These are phyloP conservation scores for Aspergillus sp. DNA, from an alignment of 2,329 filamentous ascomycete species.

Conservation along the genomic window DNA sequence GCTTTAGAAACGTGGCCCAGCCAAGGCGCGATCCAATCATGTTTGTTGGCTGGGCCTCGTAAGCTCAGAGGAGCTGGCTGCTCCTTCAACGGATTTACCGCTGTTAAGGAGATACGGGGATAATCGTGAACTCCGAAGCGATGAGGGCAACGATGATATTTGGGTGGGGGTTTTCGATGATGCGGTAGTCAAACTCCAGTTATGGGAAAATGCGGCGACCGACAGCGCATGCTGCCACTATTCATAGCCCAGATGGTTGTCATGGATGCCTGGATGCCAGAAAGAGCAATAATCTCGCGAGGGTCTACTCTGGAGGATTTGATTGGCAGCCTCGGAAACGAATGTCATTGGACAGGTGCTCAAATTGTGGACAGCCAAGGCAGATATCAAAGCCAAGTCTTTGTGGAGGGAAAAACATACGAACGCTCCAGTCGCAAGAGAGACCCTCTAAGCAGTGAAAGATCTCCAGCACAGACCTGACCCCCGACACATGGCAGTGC, in stretches of 20 bases:
- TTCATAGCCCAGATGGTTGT: too few relatives aligned
- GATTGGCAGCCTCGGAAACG: neutral
- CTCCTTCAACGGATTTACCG: neutral
- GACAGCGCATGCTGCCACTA: too few relatives aligned
- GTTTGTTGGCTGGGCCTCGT: neutral
- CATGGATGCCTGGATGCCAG: neutral
- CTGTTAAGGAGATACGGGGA: neutral
- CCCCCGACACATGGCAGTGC: neutral
- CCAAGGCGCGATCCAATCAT: too few relatives aligned
- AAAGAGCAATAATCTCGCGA: neutral
- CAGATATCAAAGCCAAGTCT: neutral
- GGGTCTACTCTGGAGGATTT: too few relatives aligned
- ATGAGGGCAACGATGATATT: neutral
- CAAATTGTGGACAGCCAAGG: neutral
- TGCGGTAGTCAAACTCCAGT: neutral
- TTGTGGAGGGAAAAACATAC: neutral
- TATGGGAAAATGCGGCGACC: too few relatives aligned
- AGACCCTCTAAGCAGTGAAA: neutral
- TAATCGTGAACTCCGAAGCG: neutral
- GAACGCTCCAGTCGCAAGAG: neutral
- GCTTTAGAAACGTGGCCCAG: too few relatives aligned
- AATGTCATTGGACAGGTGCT: neutral
- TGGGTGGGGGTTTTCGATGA: neutral
- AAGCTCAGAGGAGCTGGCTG: too few relatives aligned
- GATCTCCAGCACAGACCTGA: neutral